Percentiles rank a stretch among this genome's conserved stretches.
These are phyloP conservation scores for Hysterium pulicare DNA, from an alignment of 2,329 filamentous ascomycete species.

Conservation along the genomic window DNA sequence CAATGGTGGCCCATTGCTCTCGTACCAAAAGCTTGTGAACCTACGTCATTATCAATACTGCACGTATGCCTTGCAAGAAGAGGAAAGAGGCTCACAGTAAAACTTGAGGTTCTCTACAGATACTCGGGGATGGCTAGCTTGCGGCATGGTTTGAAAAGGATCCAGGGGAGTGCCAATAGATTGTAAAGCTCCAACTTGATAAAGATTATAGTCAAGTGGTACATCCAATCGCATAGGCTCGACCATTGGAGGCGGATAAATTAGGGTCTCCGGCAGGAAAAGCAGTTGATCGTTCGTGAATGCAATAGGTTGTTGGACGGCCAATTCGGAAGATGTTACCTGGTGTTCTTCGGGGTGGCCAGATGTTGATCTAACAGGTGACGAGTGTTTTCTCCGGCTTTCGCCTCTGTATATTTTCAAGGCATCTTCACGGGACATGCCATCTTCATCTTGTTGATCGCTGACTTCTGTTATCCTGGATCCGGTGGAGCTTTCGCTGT, in stretches of 20 bases:
- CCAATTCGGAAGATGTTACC: not conserved
- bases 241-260: slow-evolving; percentile 21
- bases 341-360: too few species aligned
- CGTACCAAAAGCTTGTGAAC: slow-evolving; percentile 30
- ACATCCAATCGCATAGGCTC: slow-evolving; percentile 12
- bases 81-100: slow-evolving; percentile 21
- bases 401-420: slow-evolving; percentile 8
- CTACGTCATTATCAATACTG: slow-evolving; percentile 10
- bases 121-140: slow-evolving; percentile 23
- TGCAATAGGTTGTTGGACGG: not conserved
- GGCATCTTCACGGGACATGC: slow-evolving; percentile 11
- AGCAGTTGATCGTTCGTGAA: not conserved
- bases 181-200: slow-evolving; percentile 13
- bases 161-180: slow-evolving; percentile 31
- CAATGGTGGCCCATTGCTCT: slow-evolving; percentile 29
- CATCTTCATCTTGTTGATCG: slow-evolving; percentile 8
- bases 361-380: slow-evolving; percentile 8
- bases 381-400: slow-evolving; percentile 7
- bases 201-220: slow-evolving; percentile 19
- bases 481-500: slow-evolving; percentile 18
- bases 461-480: slow-evolving; percentile 15
- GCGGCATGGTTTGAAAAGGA: slow-evolving; percentile 35
- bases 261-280: slow-evolving; percentile 9
- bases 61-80: not conserved
- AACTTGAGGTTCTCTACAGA: slow-evolving; percentile 33